Base-by-base conservation (phyloP, 2,329 filamentous ascomycete genomes). In the Tetracladium maxilliforme region DNA sequence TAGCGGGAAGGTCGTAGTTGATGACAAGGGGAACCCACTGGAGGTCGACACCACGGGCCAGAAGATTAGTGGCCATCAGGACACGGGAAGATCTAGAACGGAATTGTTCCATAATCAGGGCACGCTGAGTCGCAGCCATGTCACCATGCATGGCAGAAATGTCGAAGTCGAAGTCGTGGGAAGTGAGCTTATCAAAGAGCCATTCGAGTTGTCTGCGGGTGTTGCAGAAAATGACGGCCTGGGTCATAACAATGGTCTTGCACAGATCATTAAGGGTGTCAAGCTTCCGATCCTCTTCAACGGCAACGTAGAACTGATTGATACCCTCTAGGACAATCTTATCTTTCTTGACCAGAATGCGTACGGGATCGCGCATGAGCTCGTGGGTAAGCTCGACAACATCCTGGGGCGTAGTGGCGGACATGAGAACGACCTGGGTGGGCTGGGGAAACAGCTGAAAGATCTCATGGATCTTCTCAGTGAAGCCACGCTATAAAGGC, bases 181-280 rank as follows among this genome's bases (percentile, higher is more conserved):
- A 67, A 46, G 69, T 72, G 82, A 98, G 93, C 66, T 98, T 98
- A 58, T 98, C 90, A 4, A 90, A 95, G 31, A 98, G 61, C 90
- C 90, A 98, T 52, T 98, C 90, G 27, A 98, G 90, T 79, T 98
- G 98, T 52, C 90, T 74, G 38, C 90, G 77, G 6, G 90, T 98
- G 57, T 98, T 98, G 68, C 90, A 98, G 66, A 98, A 98, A 50
- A 98, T 98, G 50, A 98, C 90, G 22, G 90, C 90, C 58, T 95
- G 90, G 10, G 90, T 95, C 47, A 98, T 95, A 28, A 90, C 98
- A 22, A 98, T 68, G 9, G 90, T 95, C 51, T 98, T 90, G 65
- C 98, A 98, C 30, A 98, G 75, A 58, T 98, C 90, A 54, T 84
- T 95, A 5, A 98, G 73, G 4, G 90, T 98, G 51, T 98, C 90